Conservation (phyloP, 78 protist genomes). For the Trichosphaerium sp. region DNA sequence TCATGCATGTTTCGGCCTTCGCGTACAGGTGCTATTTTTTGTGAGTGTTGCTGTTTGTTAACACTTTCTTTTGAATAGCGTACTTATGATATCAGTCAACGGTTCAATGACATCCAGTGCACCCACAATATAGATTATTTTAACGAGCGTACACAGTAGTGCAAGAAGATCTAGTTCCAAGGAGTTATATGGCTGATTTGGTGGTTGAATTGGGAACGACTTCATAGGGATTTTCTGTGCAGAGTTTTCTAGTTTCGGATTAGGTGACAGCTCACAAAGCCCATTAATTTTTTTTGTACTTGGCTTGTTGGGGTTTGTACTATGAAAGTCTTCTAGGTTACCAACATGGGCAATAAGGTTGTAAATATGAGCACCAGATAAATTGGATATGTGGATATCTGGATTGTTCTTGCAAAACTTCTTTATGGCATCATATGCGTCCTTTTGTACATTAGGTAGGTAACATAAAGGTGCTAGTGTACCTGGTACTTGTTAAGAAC, state of each 20-base stretch:
- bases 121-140: conserved; percentile 56
- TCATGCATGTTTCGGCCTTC: conserved; percentile 39
- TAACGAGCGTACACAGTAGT: conserved; percentile 56
- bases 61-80: background rate
- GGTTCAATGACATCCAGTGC: conserved; percentile 34
- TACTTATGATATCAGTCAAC: conserved; percentile 22
- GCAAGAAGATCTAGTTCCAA: conserved; percentile 69
- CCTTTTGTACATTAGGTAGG: background rate
- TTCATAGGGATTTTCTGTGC: background rate
- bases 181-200: conserved; percentile 1
- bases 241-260: background rate
- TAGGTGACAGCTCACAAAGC: no score
- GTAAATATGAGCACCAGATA: background rate
- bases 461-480: background rate
- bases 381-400: background rate
- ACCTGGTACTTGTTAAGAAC: conserved; percentile 6
- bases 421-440: background rate
- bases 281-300: conserved; percentile 7
- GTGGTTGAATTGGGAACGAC: background rate
- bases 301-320: conserved; percentile 1
- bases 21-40: conserved; percentile 9
- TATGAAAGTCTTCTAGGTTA: background rate
- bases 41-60: background rate
- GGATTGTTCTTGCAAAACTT: conserved; percentile 1
- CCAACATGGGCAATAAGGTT: background rate